Conservation (phyloP, 495 filamentous ascomycete genomes). For the Articulospora tetracladia region DNA sequence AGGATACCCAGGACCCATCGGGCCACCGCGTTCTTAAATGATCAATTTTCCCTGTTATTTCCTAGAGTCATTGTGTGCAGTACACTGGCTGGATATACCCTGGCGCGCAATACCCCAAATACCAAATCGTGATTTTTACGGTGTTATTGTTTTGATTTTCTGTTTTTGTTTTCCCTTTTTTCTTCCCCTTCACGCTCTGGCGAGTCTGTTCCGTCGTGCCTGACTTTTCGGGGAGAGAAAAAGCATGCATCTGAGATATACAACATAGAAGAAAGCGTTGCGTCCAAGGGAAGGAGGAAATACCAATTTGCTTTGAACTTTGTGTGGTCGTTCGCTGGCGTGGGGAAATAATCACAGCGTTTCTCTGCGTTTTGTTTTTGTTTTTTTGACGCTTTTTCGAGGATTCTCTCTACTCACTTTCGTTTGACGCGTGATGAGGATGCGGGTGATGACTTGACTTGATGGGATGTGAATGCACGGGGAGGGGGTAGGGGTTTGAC, state of each 20-base stretch:
- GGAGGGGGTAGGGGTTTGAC: not conserved
- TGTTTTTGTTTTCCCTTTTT: not conserved
- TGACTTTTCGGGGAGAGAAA: slow-evolving; percentile 12
- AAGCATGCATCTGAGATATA: slow-evolving; percentile 24
- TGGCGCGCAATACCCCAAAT: slow-evolving; percentile 29
- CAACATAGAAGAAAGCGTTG: slow-evolving; percentile 22
- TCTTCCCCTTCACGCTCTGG: slow-evolving; percentile 5
- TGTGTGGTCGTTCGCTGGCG: slow-evolving; percentile 18
- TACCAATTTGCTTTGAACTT: slow-evolving; percentile 29
- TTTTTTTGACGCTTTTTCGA: not conserved
- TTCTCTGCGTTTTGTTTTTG: slow-evolving; percentile 1
- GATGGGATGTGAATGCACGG: not conserved
- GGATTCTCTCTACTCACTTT: slow-evolving; percentile 8
- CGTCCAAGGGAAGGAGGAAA: slow-evolving; percentile 22
- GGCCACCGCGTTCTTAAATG: slow-evolving; percentile 66
- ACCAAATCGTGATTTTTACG: slow-evolving; percentile 22
- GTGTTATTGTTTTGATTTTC: slow-evolving; percentile 13
- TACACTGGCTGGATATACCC: slow-evolving; percentile 27
- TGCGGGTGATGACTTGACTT: not conserved
- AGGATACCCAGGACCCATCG: slow-evolving; percentile 88
- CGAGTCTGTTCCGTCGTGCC: not conserved
- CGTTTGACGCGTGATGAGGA: not conserved
- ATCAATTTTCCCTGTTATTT: slow-evolving; percentile 18
- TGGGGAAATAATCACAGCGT: slow-evolving; percentile 8
- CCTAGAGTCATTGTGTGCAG: slow-evolving; percentile 26